Percentiles rank a stretch among this genome's conserved stretches.
Conservation (phyloP, 306 rosid genomes). For the Gastrolobium villosum region DNA sequence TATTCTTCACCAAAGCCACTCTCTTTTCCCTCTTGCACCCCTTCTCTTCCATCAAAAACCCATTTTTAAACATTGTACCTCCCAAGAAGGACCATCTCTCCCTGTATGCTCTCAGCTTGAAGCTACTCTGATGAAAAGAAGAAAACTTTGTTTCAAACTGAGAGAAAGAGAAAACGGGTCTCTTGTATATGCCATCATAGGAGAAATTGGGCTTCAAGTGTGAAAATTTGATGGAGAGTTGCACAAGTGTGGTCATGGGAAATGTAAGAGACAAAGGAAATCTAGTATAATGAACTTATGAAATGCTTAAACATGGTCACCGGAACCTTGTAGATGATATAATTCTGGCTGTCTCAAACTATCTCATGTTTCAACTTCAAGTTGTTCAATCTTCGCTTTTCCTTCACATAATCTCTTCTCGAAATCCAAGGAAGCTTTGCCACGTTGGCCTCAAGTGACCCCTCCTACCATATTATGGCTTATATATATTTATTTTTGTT, state of each 20-base stretch:
- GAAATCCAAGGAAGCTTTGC: constrained; percentile 43
- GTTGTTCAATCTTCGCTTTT: constrained; percentile 30
- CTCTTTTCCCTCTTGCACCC: constrained; percentile 59
- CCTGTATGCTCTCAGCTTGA: constrained; percentile 55
- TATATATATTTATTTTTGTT: too few relatives aligned
- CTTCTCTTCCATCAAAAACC: constrained; percentile 56
- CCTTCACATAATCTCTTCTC: constrained; percentile 39
- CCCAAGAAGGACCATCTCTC: constrained; percentile 50
- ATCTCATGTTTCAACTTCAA: not conserved
- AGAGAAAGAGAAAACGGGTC: constrained; percentile 55
- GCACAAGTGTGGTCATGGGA: constrained; percentile 63
- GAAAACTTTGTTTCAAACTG: constrained; percentile 49
- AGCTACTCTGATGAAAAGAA: constrained; percentile 51
- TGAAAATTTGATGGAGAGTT: constrained; percentile 60
- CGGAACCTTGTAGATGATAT: constrained; percentile 42
- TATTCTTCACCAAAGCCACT: constrained; percentile 70
- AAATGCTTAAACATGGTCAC: constrained; percentile 36
- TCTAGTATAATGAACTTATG: constrained; percentile 30
- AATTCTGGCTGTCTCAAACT: not conserved
- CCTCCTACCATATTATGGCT: too few relatives aligned
- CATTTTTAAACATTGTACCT: constrained; percentile 46
- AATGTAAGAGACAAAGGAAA: constrained; percentile 32
- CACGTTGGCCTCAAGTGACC: constrained; percentile 40
- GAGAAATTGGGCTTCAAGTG: constrained; percentile 51
- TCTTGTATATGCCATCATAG: constrained; percentile 48